A percentile compares a stretch with the other conserved stretches of the same genome.
Conservation (phyloP, 208 protist species). For the Leptomonas pyrrhocoris region DNA sequence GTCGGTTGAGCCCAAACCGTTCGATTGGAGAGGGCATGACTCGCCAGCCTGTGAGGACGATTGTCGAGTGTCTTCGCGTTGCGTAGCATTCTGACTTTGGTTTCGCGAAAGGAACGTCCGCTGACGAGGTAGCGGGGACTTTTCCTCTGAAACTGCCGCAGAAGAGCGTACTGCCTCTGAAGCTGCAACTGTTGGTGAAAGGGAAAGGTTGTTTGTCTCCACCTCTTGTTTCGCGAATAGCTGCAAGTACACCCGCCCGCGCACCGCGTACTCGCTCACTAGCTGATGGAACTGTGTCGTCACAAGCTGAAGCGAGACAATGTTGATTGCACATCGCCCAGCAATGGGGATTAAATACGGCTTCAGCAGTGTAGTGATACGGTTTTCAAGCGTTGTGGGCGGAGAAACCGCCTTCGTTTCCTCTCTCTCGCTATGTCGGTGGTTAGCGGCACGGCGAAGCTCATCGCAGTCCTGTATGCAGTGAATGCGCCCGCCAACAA, state of each 20-base stretch:
- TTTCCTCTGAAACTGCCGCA: neutral
- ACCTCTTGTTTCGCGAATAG: slow-evolving; percentile 63
- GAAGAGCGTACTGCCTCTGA: neutral
- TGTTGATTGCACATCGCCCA: slow-evolving; percentile 11
- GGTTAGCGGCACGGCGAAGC: slow-evolving; percentile 5
- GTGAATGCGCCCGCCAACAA: slow-evolving; percentile 29
- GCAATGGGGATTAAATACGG: slow-evolving; percentile 17
- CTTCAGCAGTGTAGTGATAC: slow-evolving; percentile 25
- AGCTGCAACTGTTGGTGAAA: slow-evolving; percentile 8
- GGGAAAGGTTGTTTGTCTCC: slow-evolving; percentile 33
- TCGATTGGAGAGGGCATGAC: neutral
- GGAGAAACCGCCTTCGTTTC: neutral
- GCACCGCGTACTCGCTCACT: slow-evolving; percentile 69
- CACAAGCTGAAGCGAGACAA: slow-evolving; percentile 44
- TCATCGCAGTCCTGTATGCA: slow-evolving; percentile 38
- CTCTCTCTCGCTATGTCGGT: neutral
- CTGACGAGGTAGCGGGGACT: neutral
- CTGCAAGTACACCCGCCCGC: slow-evolving; percentile 57
- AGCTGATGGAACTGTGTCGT: slow-evolving; percentile 57
- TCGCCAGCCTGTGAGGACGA: neutral
- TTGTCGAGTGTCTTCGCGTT: neutral
- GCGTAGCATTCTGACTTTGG: neutral
- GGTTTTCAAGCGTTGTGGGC: slow-evolving; percentile 31
- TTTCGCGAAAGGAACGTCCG: neutral
- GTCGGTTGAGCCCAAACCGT: neutral